Conservation (phyloP, 345 rosid species). For the Syzygium aromaticum region DNA sequence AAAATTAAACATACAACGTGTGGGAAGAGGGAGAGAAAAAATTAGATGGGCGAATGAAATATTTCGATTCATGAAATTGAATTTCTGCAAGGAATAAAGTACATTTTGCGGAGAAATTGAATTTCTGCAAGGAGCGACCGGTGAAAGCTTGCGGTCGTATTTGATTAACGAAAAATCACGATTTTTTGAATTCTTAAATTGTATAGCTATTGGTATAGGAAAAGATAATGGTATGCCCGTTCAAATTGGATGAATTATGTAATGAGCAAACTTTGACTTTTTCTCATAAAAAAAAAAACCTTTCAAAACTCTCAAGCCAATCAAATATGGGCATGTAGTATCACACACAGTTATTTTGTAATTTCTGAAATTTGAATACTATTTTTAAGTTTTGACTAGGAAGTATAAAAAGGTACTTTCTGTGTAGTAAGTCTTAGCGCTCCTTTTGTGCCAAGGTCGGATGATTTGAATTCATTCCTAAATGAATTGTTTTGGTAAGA, state of each 20-base stretch:
- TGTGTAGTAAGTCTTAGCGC: no score
- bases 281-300: not conserved
- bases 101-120: no score
- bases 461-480: no score
- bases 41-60: not conserved
- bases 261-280: not conserved
- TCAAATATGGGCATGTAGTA: not conserved
- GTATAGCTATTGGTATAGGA: not conserved
- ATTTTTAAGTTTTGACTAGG: not conserved
- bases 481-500: no score
- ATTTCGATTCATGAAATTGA: not conserved
- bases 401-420: not conserved
- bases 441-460: no score
- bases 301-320: not conserved
- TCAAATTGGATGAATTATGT: not conserved
- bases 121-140: fast-evolving
- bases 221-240: not conserved
- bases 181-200: not conserved
- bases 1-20: fast-evolving
- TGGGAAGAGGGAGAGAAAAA: not conserved
- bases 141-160: not conserved
- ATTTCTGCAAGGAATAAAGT: not conserved
- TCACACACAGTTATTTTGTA: not conserved
- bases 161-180: not conserved
- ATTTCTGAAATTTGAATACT: not conserved